Percentiles rank a stretch among this genome's conserved stretches.
Evolutionary conservation across 345 rosid species (phyloP).

Genomic region (Eucalyptus pumila): DNA sequence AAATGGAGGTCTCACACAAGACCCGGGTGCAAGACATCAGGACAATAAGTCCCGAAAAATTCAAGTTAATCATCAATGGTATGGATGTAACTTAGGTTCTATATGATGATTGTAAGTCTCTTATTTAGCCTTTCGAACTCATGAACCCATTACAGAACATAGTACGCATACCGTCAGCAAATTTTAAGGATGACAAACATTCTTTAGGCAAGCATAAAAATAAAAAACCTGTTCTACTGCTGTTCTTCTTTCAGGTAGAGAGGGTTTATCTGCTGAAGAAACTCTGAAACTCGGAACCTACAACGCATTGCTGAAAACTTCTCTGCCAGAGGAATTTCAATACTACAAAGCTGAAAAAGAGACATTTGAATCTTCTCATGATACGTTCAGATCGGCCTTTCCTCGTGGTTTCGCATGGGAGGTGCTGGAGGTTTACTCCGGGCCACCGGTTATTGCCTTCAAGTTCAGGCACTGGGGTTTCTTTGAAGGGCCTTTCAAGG

Average conservation of each 20-base stretch:
- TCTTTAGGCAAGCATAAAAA: background rate
- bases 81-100: background rate
- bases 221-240: background rate
- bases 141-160: background rate
- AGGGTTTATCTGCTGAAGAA: constrained; percentile 69
- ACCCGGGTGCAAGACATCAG: constrained; percentile 53
- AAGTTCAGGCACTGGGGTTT: constrained; percentile 94
- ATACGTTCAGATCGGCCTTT: constrained; percentile 53
- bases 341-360: constrained; percentile 66
- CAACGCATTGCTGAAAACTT: constrained; percentile 59
- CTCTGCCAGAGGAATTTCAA: constrained; percentile 51
- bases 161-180: background rate
- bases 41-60: constrained; percentile 59
- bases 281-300: constrained; percentile 53
- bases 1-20: constrained; percentile 83
- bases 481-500: constrained; percentile 75
- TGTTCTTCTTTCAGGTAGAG: constrained; percentile 28
- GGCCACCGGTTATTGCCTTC: constrained; percentile 69
- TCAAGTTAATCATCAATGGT: constrained; percentile 80
- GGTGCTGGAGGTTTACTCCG: constrained; percentile 50
- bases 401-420: constrained; percentile 96
- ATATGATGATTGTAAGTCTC: background rate
- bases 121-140: background rate
- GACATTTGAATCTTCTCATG: constrained; percentile 79
- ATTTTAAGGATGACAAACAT: background rate